Conservation (phyloP, 768 basidiomycete genomes). For the Trametopsis cervina region DNA sequence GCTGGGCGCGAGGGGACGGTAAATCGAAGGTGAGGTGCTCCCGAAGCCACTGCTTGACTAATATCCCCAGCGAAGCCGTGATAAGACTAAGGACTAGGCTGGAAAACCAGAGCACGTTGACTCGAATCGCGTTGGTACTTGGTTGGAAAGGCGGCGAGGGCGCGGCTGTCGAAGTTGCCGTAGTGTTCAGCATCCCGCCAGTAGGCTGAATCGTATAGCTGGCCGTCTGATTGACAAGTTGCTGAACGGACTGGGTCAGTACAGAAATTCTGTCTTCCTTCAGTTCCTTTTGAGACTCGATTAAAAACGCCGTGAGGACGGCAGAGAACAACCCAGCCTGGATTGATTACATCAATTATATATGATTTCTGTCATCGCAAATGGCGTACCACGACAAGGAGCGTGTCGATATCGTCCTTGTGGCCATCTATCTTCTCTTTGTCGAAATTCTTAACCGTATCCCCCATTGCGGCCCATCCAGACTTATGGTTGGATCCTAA, state of each 20-base stretch:
- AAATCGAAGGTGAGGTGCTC: conserved; percentile 6
- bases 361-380: too few relatives aligned
- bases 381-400: too few relatives aligned
- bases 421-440: too few relatives aligned
- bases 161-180: neutral
- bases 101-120: conserved; percentile 19
- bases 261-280: neutral
- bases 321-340: neutral
- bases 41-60: conserved; percentile 22
- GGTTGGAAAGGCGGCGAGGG: neutral
- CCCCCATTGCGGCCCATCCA: too few relatives aligned
- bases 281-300: neutral
- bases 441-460: too few relatives aligned
- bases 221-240: neutral
- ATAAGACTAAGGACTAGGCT: conserved; percentile 16
- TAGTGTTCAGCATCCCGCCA: neutral
- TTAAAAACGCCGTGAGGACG: neutral
- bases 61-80: conserved; percentile 17
- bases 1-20: conserved; percentile 8
- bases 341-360: too few relatives aligned
- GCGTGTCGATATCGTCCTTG: too few relatives aligned
- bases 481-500: too few relatives aligned
- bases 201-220: neutral
- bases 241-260: neutral
- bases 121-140: neutral